Conservation (phyloP, 2,329 filamentous ascomycete species). For the Colletotrichum eleusines region DNA sequence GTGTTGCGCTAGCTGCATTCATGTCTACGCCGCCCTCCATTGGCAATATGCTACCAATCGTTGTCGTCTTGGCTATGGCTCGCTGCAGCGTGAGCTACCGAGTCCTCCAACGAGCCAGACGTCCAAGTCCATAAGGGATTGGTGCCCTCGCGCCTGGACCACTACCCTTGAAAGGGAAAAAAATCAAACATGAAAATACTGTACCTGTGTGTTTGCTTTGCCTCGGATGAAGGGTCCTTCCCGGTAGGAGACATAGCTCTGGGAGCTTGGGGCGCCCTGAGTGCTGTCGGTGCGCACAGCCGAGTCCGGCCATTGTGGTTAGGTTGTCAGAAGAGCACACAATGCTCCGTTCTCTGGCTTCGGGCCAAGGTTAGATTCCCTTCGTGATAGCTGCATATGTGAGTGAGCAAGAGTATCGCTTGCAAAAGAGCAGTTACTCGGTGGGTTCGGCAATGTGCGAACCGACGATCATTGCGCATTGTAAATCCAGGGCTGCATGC, state of each 20-base stretch:
- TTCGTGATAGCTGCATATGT: neutral
- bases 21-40: neutral
- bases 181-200: no score
- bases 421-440: neutral
- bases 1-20: constrained; percentile 14
- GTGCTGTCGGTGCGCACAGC: constrained; percentile 1
- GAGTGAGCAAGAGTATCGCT: no score
- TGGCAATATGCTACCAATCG: neutral
- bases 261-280: constrained; percentile 24
- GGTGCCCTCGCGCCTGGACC: neutral
- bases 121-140: neutral
- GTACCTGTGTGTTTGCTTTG: neutral
- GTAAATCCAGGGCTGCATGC: neutral
- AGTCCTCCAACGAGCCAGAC: neutral
- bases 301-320: constrained; percentile 6
- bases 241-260: constrained; percentile 29
- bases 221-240: constrained; percentile 23
- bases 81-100: neutral
- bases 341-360: neutral
- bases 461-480: neutral
- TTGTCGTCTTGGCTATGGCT: neutral
- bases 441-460: neutral
- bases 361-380: no score
- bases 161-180: neutral
- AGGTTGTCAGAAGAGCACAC: neutral